Percentiles rank a stretch among this genome's conserved stretches.
phyloP scores from a whole-genome alignment of 306 rosid genomes.

The Prunus mira region DNA sequence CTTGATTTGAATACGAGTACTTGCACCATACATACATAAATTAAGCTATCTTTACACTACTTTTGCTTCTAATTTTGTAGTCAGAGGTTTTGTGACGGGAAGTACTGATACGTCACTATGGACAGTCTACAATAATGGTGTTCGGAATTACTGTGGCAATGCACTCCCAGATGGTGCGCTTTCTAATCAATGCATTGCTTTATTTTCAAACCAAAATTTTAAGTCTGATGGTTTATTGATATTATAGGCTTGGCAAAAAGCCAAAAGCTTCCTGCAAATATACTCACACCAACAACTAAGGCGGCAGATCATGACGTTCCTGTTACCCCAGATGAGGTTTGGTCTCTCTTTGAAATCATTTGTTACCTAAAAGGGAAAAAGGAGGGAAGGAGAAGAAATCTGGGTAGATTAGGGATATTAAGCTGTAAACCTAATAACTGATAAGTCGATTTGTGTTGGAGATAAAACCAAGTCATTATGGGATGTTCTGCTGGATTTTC shows the following conservation, averaged over 20 bases:
- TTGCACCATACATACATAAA: neutral
- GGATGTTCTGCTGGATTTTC: neutral
- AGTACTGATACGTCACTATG: constrained; percentile 94
- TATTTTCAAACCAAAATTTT: neutral
- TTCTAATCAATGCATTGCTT: neutral
- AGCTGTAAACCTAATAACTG: neutral
- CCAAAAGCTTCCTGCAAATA: constrained; percentile 69
- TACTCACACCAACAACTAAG: constrained; percentile 94
- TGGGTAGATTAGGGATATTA: neutral
- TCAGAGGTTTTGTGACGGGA: constrained; percentile 96
- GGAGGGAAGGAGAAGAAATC: neutral
- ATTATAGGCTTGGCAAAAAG: constrained; percentile 75
- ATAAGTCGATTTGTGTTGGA: neutral
- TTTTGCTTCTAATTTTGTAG: constrained; percentile 39
- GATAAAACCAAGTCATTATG: neutral
- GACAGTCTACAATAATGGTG: constrained; percentile 84
- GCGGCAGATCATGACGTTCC: constrained; percentile 93
- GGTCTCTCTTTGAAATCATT: neutral
- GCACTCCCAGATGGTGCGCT: constrained; percentile 70
- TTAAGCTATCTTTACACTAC: constrained; percentile 14
- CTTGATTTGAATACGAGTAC: neutral
- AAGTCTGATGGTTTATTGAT: constrained; percentile 22
- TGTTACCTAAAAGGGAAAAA: neutral
- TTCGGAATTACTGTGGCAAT: constrained; percentile 82
- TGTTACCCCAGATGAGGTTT: constrained; percentile 83